Conservation (phyloP, 768 basidiomycete genomes). For the Amanita brunnescens region DNA sequence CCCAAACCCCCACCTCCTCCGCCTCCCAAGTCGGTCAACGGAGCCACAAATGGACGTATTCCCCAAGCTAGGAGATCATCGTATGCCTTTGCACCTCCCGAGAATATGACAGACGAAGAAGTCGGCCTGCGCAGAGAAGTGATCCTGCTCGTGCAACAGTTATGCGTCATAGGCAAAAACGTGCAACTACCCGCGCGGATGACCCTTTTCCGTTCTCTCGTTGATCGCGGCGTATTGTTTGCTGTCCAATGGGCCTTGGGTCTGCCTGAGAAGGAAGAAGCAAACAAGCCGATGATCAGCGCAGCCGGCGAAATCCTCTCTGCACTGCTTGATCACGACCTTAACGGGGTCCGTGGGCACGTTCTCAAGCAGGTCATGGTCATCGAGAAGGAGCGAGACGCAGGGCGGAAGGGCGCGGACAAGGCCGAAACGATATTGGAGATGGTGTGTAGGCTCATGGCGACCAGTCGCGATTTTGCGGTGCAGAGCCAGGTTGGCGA, state of each 20-base stretch:
- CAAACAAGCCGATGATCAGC: constrained; percentile 53
- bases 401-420: constrained; percentile 46
- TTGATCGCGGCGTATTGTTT: constrained; percentile 82
- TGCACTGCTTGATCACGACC: constrained; percentile 83
- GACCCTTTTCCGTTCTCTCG: constrained; percentile 75
- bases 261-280: constrained; percentile 49
- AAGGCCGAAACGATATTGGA: constrained; percentile 68
- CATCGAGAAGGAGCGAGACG: constrained; percentile 56
- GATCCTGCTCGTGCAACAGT: constrained; percentile 82
- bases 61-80: constrained; percentile 16
- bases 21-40: constrained; percentile 23
- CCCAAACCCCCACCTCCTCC: constrained; percentile 15
- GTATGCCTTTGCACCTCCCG: constrained; percentile 52
- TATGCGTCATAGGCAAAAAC: constrained; percentile 94
- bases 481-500: constrained; percentile 90
- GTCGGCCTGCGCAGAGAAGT: constrained; percentile 62
- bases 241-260: constrained; percentile 90
- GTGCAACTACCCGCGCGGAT: constrained; percentile 85
- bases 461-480: constrained; percentile 74
- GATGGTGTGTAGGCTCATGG: constrained; percentile 69
- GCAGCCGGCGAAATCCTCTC: constrained; percentile 82
- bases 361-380: constrained; percentile 73
- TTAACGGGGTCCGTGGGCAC: constrained; percentile 77
- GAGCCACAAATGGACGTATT: constrained; percentile 11
- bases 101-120: constrained; percentile 46